These are phyloP conservation scores for Sutorius eximius DNA, from an alignment of 1,284 basidiomycete species.

Conservation along the genomic window DNA sequence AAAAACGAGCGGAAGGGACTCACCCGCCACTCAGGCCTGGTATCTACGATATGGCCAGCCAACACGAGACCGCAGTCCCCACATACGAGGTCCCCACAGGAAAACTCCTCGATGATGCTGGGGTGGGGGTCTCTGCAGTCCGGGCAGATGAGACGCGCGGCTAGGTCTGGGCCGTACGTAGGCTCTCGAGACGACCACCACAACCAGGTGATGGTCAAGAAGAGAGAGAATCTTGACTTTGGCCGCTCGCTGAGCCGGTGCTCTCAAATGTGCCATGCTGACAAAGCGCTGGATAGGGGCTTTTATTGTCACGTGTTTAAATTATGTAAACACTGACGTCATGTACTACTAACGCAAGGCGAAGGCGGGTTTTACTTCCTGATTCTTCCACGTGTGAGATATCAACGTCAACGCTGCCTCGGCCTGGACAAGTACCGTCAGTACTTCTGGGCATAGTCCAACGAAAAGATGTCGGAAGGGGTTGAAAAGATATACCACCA, in stretches of 20 bases:
- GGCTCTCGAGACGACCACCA: conserved; percentile 38
- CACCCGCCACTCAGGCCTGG: conserved; percentile 96
- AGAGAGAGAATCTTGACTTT: conserved; percentile 12
- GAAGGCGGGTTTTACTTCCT: too few relatives aligned
- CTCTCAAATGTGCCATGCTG: conserved; percentile 21
- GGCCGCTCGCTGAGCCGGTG: conserved; percentile 3
- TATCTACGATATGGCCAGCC: conserved; percentile 96
- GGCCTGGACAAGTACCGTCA: too few relatives aligned
- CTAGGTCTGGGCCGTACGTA: conserved; percentile 76
- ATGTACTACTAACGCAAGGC: too few relatives aligned
- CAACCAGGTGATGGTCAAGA: conserved; percentile 23
- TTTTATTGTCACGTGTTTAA: too few relatives aligned
- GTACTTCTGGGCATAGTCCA: too few relatives aligned
- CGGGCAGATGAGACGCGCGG: conserved; percentile 90
- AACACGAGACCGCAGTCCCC: conserved; percentile 94
- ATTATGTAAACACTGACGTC: too few relatives aligned
- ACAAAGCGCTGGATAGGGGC: conserved; percentile 17
- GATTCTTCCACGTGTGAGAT: too few relatives aligned
- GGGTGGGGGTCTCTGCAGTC: conserved; percentile 93
- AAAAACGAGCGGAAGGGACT: conserved; percentile 40
- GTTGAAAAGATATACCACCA: too few relatives aligned
- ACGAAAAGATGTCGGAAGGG: too few relatives aligned
- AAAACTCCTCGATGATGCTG: conserved; percentile 96
- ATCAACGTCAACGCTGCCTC: too few relatives aligned
- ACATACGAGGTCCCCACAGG: conserved; percentile 96